Conservation (phyloP, 1,139 yeast genomes). For the Scheffersomyces insectosa region DNA sequence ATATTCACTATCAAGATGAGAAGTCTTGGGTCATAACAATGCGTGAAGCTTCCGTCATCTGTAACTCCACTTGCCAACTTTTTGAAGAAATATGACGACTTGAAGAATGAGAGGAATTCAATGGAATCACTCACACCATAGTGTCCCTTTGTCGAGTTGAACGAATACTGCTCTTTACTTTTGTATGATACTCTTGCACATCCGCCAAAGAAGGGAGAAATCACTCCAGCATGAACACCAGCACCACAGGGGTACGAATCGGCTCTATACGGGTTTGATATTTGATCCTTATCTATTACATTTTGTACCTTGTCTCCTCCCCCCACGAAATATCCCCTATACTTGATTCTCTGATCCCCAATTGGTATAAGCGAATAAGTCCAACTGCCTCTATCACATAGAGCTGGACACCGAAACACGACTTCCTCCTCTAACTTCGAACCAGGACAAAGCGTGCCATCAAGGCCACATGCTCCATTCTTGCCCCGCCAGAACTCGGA, state of each 20-base stretch:
- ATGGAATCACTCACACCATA: conserved; percentile 58
- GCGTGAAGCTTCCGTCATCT: conserved; percentile 26
- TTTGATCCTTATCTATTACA: conserved; percentile 12
- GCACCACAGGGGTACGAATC: conserved; percentile 92
- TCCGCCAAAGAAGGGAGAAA: conserved; percentile 79
- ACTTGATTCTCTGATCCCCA: conserved; percentile 67
- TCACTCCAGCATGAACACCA: conserved; percentile 80
- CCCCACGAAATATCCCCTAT: conserved; percentile 75
- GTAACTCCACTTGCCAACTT: conserved; percentile 16
- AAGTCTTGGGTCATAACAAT: conserved; percentile 70
- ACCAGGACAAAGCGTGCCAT: conserved; percentile 61
- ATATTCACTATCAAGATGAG: conserved; percentile 58
- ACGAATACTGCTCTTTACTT: conserved; percentile 52
- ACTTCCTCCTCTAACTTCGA: conserved; percentile 44
- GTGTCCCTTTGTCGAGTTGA: conserved; percentile 47
- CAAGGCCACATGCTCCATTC: conserved; percentile 73
- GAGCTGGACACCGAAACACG: conserved; percentile 80
- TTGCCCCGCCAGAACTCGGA: conserved; percentile 67
- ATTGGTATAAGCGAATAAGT: conserved; percentile 77
- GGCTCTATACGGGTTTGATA: conserved; percentile 71
- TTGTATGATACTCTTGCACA: conserved; percentile 65
- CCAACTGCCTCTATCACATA: conserved; percentile 79
- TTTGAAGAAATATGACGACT: conserved; percentile 67
- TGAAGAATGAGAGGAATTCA: conserved; percentile 70
- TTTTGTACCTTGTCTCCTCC: conserved; percentile 48